Evolutionary conservation across 768 basidiomycete genomes (phyloP), one percentile per base, ranked within the genome.

Genomic region (Zangia roseola): DNA sequence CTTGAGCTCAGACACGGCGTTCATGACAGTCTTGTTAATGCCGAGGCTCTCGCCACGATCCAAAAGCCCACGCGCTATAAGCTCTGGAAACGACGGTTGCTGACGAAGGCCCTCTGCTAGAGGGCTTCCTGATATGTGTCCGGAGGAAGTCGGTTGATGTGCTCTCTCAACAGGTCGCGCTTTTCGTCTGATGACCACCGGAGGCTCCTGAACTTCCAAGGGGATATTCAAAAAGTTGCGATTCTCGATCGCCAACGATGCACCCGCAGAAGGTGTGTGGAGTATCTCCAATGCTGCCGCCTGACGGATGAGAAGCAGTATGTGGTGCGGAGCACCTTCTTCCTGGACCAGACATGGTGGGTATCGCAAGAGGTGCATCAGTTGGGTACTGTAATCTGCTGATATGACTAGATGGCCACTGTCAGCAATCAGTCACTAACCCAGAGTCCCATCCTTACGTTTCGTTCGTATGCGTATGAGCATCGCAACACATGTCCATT

Each of bases 401-500:
- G 87, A 79, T 51, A 94, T 83, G 36, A 97, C 94, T 95, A 60
- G 24, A 50, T 19, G 45, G 35, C 34, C 31, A 53, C 33, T 37
- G 53, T 63, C 49, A 64, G 49, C 43, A 28, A 19, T 13, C 44
- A 47, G 45, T 10, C 13, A 37, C 25, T 12, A 9, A 30, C 26
- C 6, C 34, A 50, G 43, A 23, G 26, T 28, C 42, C 16, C 16
- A 21, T n/a, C n/a, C 91, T 70, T 57, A 93, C 94, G 68, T 61
- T 88, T 78, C 61, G 93, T 93, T 40, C 97, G 85, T 59, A 97
- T 91, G 45, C 97, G 84, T 47, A 98, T 81, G 16, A 99, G 79
- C 94, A 98, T 94, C 2, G 92, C 90, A 17, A 97, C 84, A 61
- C 91, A 94, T 43, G 95, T 74, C 86, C 90, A 94, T 45, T 85